Conservation (phyloP, 2,329 filamentous ascomycete genomes). For the Colletotrichum navitas region DNA sequence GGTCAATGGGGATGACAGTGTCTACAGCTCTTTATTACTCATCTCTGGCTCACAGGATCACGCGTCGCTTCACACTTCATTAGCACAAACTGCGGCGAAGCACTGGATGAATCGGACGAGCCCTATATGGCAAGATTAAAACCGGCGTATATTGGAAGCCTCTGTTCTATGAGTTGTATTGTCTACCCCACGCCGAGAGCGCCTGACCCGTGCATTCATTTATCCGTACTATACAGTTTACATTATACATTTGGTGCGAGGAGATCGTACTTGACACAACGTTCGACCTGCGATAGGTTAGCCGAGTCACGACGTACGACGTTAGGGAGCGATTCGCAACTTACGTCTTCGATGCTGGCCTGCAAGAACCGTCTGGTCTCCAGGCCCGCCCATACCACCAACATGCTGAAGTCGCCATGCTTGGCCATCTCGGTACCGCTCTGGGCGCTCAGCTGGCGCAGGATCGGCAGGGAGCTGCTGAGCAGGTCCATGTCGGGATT, state of each 20-base stretch:
- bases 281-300: slow-evolving; percentile 72
- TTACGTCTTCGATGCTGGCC: slow-evolving; percentile 87
- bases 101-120: not conserved
- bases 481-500: slow-evolving; percentile 92
- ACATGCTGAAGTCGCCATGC: slow-evolving; percentile 83
- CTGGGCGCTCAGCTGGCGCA: slow-evolving; percentile 87
- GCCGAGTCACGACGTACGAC: slow-evolving; percentile 26
- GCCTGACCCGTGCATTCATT: slow-evolving; percentile 33
- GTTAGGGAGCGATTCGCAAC: slow-evolving; percentile 48
- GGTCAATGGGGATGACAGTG: not conserved
- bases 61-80: not conserved
- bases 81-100: not conserved
- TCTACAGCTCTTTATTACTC: not conserved
- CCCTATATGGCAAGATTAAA: not conserved
- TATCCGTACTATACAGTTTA: slow-evolving; percentile 37
- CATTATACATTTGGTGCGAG: slow-evolving; percentile 85
- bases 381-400: slow-evolving; percentile 91
- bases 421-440: slow-evolving; percentile 78
- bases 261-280: slow-evolving; percentile 91
- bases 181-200: slow-evolving; percentile 23
- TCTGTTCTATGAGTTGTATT: slow-evolving; percentile 30
- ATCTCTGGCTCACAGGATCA: not conserved
- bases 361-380: slow-evolving; percentile 92
- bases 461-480: slow-evolving; percentile 86
- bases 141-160: slow-evolving; percentile 19